These are phyloP conservation scores for Phoma sp. DNA, from an alignment of 2,329 filamentous ascomycete genomes.

Conservation along the genomic window DNA sequence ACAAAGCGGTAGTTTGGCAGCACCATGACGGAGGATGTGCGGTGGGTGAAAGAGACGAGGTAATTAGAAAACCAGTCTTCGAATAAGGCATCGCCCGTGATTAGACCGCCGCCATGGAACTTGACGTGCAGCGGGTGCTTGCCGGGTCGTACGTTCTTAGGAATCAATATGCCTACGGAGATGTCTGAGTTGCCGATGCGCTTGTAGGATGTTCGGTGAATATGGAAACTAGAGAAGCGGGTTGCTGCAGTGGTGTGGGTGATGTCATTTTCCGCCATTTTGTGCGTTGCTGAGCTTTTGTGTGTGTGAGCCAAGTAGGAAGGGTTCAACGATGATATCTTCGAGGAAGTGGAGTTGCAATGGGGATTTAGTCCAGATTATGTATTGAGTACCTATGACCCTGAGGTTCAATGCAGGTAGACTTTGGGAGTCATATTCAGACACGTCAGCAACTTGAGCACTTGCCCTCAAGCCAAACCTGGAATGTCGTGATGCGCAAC, in stretches of 20 bases:
- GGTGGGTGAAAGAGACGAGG: slow-evolving; percentile 44
- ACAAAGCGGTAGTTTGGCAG: slow-evolving; percentile 57
- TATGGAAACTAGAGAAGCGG: slow-evolving; percentile 40
- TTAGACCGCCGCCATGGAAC: slow-evolving; percentile 52
- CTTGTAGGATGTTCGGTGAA: slow-evolving; percentile 48
- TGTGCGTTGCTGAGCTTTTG: not conserved
- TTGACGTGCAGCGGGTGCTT: slow-evolving; percentile 43
- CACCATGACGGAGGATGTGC: slow-evolving; percentile 52
- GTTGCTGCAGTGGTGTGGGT: slow-evolving; percentile 13
- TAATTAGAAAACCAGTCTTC: slow-evolving; percentile 21
- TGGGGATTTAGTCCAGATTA: too few species aligned
- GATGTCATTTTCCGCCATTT: too few species aligned
- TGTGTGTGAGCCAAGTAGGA: not conserved
- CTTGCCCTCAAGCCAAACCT: not conserved
- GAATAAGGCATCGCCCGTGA: slow-evolving; percentile 18
- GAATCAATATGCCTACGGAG: slow-evolving; percentile 41
- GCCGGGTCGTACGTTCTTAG: slow-evolving; percentile 27
- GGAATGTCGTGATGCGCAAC: not conserved
- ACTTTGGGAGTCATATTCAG: too few species aligned
- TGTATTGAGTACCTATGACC: too few species aligned
- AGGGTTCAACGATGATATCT: not conserved
- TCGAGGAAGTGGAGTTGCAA: too few species aligned
- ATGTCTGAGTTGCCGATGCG: slow-evolving; percentile 38
- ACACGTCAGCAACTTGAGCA: not conserved
- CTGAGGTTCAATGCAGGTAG: too few species aligned